Evolutionary conservation across 2,329 filamentous ascomycete species (phyloP), one percentile per base, ranked within the genome.

Genomic region (Metarhizium robertsii): DNA sequence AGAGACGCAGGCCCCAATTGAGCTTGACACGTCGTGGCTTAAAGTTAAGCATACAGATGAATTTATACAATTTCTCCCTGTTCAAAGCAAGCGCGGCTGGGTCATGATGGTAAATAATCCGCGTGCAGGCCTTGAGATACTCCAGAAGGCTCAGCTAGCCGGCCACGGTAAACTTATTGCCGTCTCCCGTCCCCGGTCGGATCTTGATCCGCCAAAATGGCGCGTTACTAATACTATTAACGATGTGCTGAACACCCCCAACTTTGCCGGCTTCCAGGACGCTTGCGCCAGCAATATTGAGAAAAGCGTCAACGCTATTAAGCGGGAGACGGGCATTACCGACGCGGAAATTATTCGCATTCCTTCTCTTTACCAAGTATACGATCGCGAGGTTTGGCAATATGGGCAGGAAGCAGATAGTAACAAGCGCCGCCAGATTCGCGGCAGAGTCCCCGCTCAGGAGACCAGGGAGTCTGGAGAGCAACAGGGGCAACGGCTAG

Each of bases 1-100:
- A 50, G 66, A 65, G 18, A 52, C 64, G 3, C 71, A 74, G 54
- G 56, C 61, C 7, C 67, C 71, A 0, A 57, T 74, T 7, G 45
- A 67, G 2, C 58, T 74, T 1, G 70, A 67, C 53, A 60, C 58
- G 2, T 54, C 43, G 0, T 68, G 64, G 65, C 61, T 68, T 4
- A 13, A 16, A 0, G 54, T 65, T n/a, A 62, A 63, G 4, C 64
- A 66, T 43, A 56, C 60, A 0, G 66, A 66, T 52, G 65, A 66
- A 43, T 62, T 65, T 34, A 50, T 68, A 4, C 66, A 67, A 45
- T 67, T 67, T n/a, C 55, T 66, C 0, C 65, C 65, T 0, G 60
- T 47, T 3, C 47, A 62, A 2, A 66, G 57, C 30, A 45, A 57
- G 18, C 62, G 62, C 18, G 65, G 65, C 36, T 68, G 61, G 58